These are phyloP conservation scores for Leishmania tropica DNA, from an alignment of 208 protist genomes.

Conservation along the genomic window DNA sequence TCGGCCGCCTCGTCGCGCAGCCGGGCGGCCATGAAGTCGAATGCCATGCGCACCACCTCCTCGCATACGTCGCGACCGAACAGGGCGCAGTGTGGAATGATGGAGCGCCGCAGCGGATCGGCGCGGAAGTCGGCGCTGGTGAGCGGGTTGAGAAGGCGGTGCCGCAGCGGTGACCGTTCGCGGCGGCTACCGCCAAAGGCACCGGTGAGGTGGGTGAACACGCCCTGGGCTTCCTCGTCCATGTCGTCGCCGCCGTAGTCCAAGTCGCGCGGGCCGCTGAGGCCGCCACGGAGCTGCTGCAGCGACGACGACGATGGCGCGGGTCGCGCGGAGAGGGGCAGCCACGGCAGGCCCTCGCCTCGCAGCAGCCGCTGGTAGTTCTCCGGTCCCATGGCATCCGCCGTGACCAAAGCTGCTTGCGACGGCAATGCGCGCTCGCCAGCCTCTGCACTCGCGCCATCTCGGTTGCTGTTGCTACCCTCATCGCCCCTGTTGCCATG, in stretches of 20 bases:
- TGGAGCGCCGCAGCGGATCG: conserved; percentile 23
- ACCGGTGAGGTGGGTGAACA: background rate
- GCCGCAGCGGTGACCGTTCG: conserved; percentile 16
- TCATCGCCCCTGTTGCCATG: background rate
- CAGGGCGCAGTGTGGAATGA: conserved; percentile 33
- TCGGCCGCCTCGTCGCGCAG: conserved; percentile 21
- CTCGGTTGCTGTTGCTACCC: background rate
- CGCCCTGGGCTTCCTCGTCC: background rate
- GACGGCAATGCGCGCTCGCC: background rate
- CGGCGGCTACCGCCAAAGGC: background rate
- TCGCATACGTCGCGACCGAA: conserved; percentile 28
- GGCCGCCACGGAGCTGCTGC: conserved; percentile 1
- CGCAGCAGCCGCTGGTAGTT: conserved; percentile 4
- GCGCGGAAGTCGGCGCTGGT: conserved; percentile 1
- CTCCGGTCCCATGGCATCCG: background rate
- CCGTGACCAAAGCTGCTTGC: background rate
- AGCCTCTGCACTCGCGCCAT: background rate
- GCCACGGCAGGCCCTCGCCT: conserved; percentile 2
- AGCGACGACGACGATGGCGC: background rate
- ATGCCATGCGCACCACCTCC: conserved; percentile 22
- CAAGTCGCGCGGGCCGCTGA: background rate
- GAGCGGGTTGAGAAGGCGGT: conserved; percentile 27
- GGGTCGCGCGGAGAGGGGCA: background rate
- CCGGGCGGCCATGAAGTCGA: conserved; percentile 31
- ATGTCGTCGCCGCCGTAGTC: background rate